Conservation (phyloP, 805 yeast genomes). For the Clavispora carvajalis region DNA sequence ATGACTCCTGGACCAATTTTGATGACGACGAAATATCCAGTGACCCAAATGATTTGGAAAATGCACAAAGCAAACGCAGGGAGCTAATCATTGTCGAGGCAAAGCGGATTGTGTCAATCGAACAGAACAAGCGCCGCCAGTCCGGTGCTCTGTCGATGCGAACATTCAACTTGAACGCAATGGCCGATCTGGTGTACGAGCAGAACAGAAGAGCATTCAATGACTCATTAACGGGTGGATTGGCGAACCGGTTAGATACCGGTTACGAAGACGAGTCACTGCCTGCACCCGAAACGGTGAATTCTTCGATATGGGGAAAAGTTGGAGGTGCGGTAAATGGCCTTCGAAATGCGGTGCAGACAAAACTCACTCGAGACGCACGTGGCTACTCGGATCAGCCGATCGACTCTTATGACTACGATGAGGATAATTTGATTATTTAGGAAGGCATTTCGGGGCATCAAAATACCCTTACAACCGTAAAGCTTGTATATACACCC, state of each 20-base stretch:
- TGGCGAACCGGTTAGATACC: constrained; percentile 19
- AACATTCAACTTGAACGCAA: constrained; percentile 22
- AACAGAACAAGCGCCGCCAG: constrained; percentile 22
- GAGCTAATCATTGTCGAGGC: constrained; percentile 39
- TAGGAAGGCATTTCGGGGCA: constrained; percentile 14
- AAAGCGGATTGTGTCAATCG: constrained; percentile 34
- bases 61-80: constrained; percentile 19
- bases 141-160: constrained; percentile 16
- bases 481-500: constrained; percentile 1
- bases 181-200: constrained; percentile 25
- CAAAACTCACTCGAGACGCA: constrained; percentile 9
- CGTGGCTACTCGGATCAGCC: constrained; percentile 23
- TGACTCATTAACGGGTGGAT: constrained; percentile 11
- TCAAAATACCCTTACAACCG: too few relatives aligned
- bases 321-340: constrained; percentile 22
- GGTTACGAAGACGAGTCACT: constrained; percentile 10
- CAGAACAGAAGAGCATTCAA: constrained; percentile 22
- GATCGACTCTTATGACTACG: constrained; percentile 26
- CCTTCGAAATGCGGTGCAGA: constrained; percentile 15
- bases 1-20: constrained; percentile 35
- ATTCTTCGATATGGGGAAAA: constrained; percentile 21
- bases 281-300: background rate
- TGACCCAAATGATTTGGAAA: constrained; percentile 12
- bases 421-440: constrained; percentile 29
- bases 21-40: constrained; percentile 23